Evolutionary conservation across 2,329 filamentous ascomycete genomes (phyloP), one percentile per base, ranked within the genome.

Genomic region (Orbilia ellipsospora): DNA sequence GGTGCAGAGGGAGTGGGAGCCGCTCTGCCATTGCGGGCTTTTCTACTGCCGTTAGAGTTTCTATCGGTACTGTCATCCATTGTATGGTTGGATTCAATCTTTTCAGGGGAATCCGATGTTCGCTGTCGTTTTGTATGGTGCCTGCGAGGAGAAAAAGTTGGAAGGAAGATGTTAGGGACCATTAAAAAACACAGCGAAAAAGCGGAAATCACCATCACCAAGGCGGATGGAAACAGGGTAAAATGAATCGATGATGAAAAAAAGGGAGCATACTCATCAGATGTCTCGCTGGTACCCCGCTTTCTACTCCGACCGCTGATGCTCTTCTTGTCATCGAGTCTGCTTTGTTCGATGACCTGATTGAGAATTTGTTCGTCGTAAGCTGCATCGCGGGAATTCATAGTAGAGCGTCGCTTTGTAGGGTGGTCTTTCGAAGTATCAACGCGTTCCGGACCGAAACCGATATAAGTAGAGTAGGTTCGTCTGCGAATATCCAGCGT

Each of bases 301-400:
- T 99, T 99, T 23, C 88, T 87, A 80, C 92, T 89, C 78, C 91
- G 87, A 61, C 84, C 86, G 45, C 84, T 84, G 62, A 86, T 85
- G 42, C 90, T 89, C 12, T 85, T 83, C 56, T 86, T 85, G 10
- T 87, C 89, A 51, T 96, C 92, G 80, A 92, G 90, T 83, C 94
- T 97, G 84, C 95, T 99, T 77, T 96, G 94, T 82, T 98, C 94
- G 79, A 99, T 93, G 31, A 94, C 95, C 65, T 93, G 89, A 45
- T 99, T 83, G 80, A 94, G 90, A 81, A 96, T 93, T 79, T 96
- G 94, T 83, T 99, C 95, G 78, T 98, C 94, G 80, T 98, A 98
- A 20, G 93, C 94, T 50, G 94, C 94, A 82, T 93, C 91, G 77
- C 94, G 89, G 82, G 95, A 99, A 81, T 98, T 97, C 93, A 98